phyloP scores from a whole-genome alignment of 1,284 basidiomycete species.

The Cystobasidium sp. region DNA sequence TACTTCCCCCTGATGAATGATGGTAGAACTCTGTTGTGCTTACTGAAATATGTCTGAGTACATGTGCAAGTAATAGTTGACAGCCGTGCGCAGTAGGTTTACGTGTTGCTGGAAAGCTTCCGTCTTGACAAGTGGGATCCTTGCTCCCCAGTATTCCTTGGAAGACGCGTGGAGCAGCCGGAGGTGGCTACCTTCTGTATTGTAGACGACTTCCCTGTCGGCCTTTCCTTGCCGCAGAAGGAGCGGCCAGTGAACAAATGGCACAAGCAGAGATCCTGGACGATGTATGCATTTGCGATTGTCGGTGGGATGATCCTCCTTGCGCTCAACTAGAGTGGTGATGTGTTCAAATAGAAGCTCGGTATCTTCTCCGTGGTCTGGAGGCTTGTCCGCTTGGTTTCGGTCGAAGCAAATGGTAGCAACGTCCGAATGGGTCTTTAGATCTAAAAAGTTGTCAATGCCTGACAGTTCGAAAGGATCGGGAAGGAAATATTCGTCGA shows the following conservation, averaged over 20 bases:
- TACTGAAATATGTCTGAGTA: slow-evolving; percentile 7
- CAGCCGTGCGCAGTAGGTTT: neutral
- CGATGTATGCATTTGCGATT: slow-evolving; percentile 19
- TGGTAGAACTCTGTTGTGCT: too few relatives aligned
- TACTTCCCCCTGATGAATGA: too few relatives aligned
- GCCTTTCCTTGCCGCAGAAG: slow-evolving; percentile 1
- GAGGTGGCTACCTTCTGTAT: neutral
- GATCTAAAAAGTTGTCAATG: slow-evolving; percentile 10
- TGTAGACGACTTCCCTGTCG: neutral
- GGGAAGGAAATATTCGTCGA: slow-evolving; percentile 19
- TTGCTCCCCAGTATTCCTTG: neutral
- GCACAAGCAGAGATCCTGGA: slow-evolving; percentile 1
- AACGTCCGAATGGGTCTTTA: neutral
- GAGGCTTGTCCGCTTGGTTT: slow-evolving; percentile 4
- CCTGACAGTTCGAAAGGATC: slow-evolving; percentile 7
- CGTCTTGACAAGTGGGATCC: neutral
- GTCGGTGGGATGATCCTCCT: slow-evolving; percentile 13
- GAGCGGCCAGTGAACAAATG: slow-evolving; percentile 6
- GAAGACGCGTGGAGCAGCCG: slow-evolving; percentile 1
- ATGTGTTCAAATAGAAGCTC: slow-evolving; percentile 2
- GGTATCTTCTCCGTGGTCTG: neutral
- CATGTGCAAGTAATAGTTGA: slow-evolving; percentile 6
- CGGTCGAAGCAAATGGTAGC: slow-evolving; percentile 5
- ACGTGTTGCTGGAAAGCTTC: neutral
- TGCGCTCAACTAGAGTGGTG: neutral